Conservation (phyloP, 106 monocot species). For the Dioscorea zingiberensis region DNA sequence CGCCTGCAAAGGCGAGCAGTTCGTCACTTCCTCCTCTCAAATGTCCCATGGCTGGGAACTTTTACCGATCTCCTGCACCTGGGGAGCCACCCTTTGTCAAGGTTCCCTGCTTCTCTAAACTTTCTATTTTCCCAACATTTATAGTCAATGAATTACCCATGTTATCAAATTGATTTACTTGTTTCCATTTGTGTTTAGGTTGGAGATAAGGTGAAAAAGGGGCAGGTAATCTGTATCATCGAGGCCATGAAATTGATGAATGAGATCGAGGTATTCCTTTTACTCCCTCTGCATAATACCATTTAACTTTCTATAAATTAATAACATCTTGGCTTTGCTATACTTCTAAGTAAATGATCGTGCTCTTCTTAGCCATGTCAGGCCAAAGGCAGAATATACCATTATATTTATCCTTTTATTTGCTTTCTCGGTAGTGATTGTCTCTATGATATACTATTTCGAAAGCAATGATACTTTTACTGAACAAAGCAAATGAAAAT, state of each 20-base stretch:
- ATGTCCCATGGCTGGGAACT: constrained; percentile 76
- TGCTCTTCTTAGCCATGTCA: too few species aligned
- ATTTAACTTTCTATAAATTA: too few species aligned
- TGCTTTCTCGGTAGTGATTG: too few species aligned
- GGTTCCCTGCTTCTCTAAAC: constrained; percentile 21
- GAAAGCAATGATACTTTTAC: too few species aligned
- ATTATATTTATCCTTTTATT: neutral
- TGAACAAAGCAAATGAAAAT: too few species aligned
- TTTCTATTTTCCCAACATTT: neutral
- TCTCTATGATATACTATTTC: too few species aligned
- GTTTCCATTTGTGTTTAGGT: constrained; percentile 24
- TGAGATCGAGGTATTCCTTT: constrained; percentile 52
- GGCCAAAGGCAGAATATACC: neutral
- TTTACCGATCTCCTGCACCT: constrained; percentile 60
- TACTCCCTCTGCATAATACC: neutral
- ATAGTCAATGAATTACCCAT: neutral
- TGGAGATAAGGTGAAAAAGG: constrained; percentile 71
- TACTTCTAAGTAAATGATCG: too few species aligned
- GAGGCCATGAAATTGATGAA: constrained; percentile 90
- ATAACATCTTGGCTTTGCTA: too few species aligned
- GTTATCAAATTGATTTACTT: neutral
- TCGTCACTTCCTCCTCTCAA: constrained; percentile 62
- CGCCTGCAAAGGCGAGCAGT: constrained; percentile 22
- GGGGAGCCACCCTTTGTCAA: constrained; percentile 72
- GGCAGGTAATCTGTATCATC: constrained; percentile 71